A percentile compares a stretch with the other conserved stretches of the same genome.
phyloP scores from a whole-genome alignment of 2,329 filamentous ascomycete species.

The Lomentospora prolificans region DNA sequence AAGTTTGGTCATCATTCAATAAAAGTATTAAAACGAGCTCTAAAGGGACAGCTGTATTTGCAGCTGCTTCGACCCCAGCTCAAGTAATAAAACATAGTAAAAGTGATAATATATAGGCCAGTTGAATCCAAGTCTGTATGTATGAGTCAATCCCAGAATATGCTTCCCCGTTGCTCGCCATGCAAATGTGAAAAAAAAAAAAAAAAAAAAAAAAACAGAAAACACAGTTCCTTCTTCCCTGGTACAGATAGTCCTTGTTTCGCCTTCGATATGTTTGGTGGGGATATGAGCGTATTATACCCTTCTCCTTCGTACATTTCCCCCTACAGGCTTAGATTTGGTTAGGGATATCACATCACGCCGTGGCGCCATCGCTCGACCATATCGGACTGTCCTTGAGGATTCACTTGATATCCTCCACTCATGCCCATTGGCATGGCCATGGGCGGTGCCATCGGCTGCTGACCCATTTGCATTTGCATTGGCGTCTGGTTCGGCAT shows the following conservation, averaged over 20 bases:
- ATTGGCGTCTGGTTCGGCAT: constrained; percentile 17
- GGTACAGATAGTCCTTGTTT: too few relatives aligned
- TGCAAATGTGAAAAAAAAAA: not conserved
- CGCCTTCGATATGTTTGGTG: too few relatives aligned
- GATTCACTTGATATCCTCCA: constrained; percentile 9
- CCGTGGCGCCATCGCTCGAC: constrained; percentile 34
- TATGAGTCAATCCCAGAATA: not conserved
- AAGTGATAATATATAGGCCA: too few relatives aligned
- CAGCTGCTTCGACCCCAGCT: too few relatives aligned
- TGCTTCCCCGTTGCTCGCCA: not conserved
- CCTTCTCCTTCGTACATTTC: not conserved
- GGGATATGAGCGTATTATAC: too few relatives aligned
- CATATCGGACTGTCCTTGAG: constrained; percentile 17
- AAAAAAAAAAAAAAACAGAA: not conserved
- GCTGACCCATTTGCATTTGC: constrained; percentile 11
- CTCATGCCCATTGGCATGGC: constrained; percentile 2
- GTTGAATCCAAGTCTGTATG: not conserved
- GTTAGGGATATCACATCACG: constrained; percentile 22
- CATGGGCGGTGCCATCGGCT: constrained; percentile 11
- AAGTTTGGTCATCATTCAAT: too few relatives aligned
- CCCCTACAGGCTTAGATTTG: not conserved
- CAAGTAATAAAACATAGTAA: too few relatives aligned
- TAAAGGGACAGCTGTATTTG: too few relatives aligned
- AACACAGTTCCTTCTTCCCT: not conserved
- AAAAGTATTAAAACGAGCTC: too few relatives aligned